Evolutionary conservation across 495 filamentous ascomycete species (phyloP).

Genomic region (Achaetomiella virescens): DNA sequence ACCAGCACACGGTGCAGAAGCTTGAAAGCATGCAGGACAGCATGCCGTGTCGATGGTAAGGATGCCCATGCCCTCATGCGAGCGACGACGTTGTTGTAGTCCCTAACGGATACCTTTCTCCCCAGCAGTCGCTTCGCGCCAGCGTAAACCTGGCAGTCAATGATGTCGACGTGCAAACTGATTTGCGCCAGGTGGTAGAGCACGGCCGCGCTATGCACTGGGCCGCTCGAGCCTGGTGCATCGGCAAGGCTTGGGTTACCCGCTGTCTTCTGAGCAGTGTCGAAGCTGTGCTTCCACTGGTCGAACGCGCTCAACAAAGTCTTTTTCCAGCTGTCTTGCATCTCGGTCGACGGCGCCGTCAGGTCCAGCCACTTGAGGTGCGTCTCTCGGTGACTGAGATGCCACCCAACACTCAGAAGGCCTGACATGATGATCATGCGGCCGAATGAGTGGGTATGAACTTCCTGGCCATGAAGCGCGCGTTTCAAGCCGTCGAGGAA

Average conservation of each 20-base stretch:
- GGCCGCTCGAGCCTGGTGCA: slow-evolving; percentile 55
- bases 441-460: slow-evolving; percentile 88
- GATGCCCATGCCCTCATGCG: slow-evolving; percentile 84
- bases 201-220: slow-evolving; percentile 78
- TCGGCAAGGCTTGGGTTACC: slow-evolving; percentile 37
- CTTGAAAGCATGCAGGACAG: slow-evolving; percentile 83
- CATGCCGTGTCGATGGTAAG: slow-evolving; percentile 76
- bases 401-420: slow-evolving; percentile 88
- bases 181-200: slow-evolving; percentile 93
- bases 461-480: slow-evolving; percentile 79
- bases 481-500: slow-evolving; percentile 88
- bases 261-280: slow-evolving; percentile 54
- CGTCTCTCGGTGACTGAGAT: slow-evolving; percentile 90
- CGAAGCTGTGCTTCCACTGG: slow-evolving; percentile 89
- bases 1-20: slow-evolving; percentile 76
- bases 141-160: slow-evolving; percentile 92
- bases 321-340: slow-evolving; percentile 82
- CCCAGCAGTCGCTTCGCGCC: slow-evolving; percentile 78
- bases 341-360: slow-evolving; percentile 62
- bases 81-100: slow-evolving; percentile 69
- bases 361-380: slow-evolving; percentile 80
- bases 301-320: slow-evolving; percentile 83
- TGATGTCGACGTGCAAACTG: slow-evolving; percentile 88
- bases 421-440: slow-evolving; percentile 94
- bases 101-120: slow-evolving; percentile 71